Evolutionary conservation across 140 eudicot species (phyloP).

Genomic region (Erigeron philadelphicus): DNA sequence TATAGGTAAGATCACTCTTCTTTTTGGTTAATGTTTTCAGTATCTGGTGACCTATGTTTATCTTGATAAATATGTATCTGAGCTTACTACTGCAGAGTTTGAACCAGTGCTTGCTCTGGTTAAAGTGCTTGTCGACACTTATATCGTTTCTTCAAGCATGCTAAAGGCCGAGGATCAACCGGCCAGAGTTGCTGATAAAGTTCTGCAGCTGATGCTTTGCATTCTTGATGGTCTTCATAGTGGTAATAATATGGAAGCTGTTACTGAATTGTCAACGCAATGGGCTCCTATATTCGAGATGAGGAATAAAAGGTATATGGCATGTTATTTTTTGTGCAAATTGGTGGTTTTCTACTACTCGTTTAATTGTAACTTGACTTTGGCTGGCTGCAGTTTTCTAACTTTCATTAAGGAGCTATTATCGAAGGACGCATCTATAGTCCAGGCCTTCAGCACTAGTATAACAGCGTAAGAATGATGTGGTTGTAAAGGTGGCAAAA

Average conservation of each 20-base stretch:
- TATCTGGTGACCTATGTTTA: conserved; percentile 5
- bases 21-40: neutral
- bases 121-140: conserved; percentile 41
- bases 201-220: conserved; percentile 65
- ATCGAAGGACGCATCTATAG: conserved; percentile 47
- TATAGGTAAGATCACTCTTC: conserved; percentile 43
- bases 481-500: neutral
- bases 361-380: conserved; percentile 11
- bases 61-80: conserved; percentile 9
- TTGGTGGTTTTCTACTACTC: neutral
- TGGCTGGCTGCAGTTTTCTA: conserved; percentile 53
- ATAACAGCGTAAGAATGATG: conserved; percentile 43
- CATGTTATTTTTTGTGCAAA: neutral
- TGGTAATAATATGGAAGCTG: conserved; percentile 26
- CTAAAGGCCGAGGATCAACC: conserved; percentile 37
- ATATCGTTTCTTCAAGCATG: conserved; percentile 28
- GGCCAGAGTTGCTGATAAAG: conserved; percentile 37
- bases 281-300: conserved; percentile 68
- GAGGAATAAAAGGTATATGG: conserved; percentile 50
- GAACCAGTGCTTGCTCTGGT: conserved; percentile 49
- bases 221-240: conserved; percentile 57
- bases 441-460: conserved; percentile 42
- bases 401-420: conserved; percentile 53
- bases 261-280: conserved; percentile 39
- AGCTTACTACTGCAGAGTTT: conserved; percentile 45